Conservation (phyloP, 140 eudicot species). For the Cichorium intybus region DNA sequence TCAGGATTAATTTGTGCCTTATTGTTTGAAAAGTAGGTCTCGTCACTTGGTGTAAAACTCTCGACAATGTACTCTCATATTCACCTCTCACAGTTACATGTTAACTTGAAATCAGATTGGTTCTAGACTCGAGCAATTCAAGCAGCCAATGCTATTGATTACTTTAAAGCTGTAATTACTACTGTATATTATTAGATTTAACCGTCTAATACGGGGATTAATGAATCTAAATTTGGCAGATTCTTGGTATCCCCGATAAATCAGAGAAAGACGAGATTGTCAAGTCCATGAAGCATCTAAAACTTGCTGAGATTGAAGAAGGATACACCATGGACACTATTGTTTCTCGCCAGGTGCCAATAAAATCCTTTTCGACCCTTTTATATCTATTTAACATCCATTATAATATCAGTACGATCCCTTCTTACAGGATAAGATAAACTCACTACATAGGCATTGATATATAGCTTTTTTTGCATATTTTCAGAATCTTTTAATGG, state of each 20-base stretch:
- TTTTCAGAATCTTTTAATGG: slow-evolving; percentile 79
- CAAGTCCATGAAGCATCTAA: slow-evolving; percentile 83
- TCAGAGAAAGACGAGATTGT: slow-evolving; percentile 95
- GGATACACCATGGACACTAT: slow-evolving; percentile 84
- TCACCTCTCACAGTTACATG: background rate
- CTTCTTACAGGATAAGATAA: slow-evolving; percentile 4
- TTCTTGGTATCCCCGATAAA: slow-evolving; percentile 79
- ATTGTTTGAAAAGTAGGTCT: slow-evolving; percentile 14
- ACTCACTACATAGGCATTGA: background rate
- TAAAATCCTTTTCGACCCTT: background rate
- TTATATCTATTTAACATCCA: background rate
- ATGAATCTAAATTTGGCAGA: slow-evolving; percentile 33
- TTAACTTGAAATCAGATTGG: background rate
- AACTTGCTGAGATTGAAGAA: slow-evolving; percentile 78
- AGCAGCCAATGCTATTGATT: background rate
- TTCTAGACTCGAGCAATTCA: background rate
- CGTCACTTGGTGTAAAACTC: no score
- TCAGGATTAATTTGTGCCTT: background rate
- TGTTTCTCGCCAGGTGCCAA: slow-evolving; percentile 71
- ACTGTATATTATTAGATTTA: slow-evolving; percentile 9
- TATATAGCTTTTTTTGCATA: background rate
- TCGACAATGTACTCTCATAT: background rate
- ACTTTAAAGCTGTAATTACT: slow-evolving; percentile 9
- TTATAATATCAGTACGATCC: slow-evolving; percentile 1
- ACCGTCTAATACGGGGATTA: background rate